Percentiles rank a stretch among this genome's conserved stretches.
These are phyloP conservation scores for Hylodesmum podocarpum DNA, from an alignment of 306 rosid genomes.

Conservation along the genomic window DNA sequence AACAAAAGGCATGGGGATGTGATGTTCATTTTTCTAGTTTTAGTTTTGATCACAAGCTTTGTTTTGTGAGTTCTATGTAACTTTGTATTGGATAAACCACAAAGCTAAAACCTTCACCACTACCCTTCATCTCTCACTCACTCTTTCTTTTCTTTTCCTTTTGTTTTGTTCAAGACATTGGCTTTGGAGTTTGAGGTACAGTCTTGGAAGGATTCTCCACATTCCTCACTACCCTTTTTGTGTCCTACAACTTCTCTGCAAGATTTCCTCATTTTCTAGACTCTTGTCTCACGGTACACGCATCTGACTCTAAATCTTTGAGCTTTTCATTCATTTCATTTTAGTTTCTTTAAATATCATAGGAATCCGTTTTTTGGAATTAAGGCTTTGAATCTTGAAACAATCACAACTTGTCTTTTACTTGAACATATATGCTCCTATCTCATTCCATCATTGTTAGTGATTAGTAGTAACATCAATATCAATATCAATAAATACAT, in stretches of 20 bases:
- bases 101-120: not conserved
- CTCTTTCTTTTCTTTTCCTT: no score
- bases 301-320: slow-evolving; percentile 37
- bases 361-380: slow-evolving; percentile 19
- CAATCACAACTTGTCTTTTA: not conserved
- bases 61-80: slow-evolving; percentile 18
- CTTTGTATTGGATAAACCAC: slow-evolving; percentile 25
- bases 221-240: slow-evolving; percentile 33
- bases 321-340: slow-evolving; percentile 32
- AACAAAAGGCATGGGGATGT: slow-evolving; percentile 19
- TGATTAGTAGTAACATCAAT: not conserved
- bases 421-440: slow-evolving; percentile 2
- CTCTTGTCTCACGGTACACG: slow-evolving; percentile 48
- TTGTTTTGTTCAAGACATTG: slow-evolving; percentile 39
- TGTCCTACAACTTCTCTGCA: slow-evolving; percentile 36
- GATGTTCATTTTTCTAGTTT: slow-evolving; percentile 28
- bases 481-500: slow-evolving; percentile 9
- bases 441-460: slow-evolving; percentile 18
- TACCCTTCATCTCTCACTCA: not conserved
- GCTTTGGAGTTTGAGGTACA: slow-evolving; percentile 37
- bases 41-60: slow-evolving; percentile 39
- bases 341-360: not conserved
- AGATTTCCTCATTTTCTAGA: slow-evolving; percentile 41
- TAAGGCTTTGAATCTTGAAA: slow-evolving; percentile 16
- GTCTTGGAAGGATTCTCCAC: slow-evolving; percentile 37